phyloP scores from a whole-genome alignment of 129 eudicot genomes.

The Pseudognaphalium luteoalbum region DNA sequence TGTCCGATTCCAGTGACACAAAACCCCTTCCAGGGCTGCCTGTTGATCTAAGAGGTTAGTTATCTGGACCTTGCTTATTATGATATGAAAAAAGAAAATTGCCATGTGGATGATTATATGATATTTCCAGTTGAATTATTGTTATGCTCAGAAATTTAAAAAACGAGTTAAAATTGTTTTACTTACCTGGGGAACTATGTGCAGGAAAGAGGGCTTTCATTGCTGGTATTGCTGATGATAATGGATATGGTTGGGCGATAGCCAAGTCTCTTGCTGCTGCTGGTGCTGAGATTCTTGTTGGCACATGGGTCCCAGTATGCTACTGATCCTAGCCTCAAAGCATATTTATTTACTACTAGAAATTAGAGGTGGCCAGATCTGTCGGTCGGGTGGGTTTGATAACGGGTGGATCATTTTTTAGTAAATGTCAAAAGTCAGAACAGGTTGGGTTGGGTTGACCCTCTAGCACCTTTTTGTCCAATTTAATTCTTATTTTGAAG shows the following conservation, averaged over 20 bases:
- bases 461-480: background rate
- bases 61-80: background rate
- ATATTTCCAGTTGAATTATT: background rate
- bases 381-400: background rate
- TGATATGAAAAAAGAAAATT: background rate
- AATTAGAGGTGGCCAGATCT: background rate
- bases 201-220: constrained; percentile 92
- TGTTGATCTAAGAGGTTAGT: constrained; percentile 16
- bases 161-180: background rate
- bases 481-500: background rate
- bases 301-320: constrained; percentile 81
- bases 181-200: background rate
- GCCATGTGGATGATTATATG: background rate
- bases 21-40: constrained; percentile 20
- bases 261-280: constrained; percentile 97
- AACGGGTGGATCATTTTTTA: background rate
- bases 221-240: constrained; percentile 96
- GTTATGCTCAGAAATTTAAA: background rate
- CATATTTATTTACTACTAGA: background rate
- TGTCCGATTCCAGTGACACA: constrained; percentile 7
- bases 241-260: constrained; percentile 97
- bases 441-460: background rate
- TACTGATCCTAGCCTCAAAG: background rate
- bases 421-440: background rate
- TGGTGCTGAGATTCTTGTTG: constrained; percentile 94